phyloP scores from a whole-genome alignment of 495 filamentous ascomycete species.

The Penicillium psychrofluorescens region DNA sequence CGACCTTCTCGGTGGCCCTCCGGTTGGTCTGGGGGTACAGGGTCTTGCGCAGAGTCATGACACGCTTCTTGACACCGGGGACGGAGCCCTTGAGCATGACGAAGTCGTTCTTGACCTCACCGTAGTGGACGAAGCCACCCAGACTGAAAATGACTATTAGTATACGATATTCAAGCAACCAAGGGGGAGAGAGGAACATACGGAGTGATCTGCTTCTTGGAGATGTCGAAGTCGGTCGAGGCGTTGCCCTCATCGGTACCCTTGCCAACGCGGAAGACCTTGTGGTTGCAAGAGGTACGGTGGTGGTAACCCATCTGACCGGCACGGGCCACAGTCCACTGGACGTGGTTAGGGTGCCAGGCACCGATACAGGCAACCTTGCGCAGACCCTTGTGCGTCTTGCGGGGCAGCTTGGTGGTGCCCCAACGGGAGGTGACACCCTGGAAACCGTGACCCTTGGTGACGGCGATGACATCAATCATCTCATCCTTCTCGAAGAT shows the following conservation, averaged over 20 bases:
- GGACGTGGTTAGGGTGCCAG: constrained; percentile 99
- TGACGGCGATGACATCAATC: constrained; percentile 99
- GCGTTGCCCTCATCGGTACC: constrained; percentile 82
- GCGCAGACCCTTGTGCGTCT: constrained; percentile 99
- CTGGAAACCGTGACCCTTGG: constrained; percentile 97
- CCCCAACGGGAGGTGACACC: constrained; percentile 99
- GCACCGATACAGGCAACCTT: constrained; percentile 99
- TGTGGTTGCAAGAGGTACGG: constrained; percentile 99
- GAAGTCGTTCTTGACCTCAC: constrained; percentile 99
- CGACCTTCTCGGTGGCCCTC: constrained; percentile 95
- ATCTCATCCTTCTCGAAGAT: constrained; percentile 99
- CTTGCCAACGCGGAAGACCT: constrained; percentile 98
- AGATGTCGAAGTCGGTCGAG: constrained; percentile 89
- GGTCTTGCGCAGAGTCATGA: constrained; percentile 98
- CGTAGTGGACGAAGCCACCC: constrained; percentile 98
- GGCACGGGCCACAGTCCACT: constrained; percentile 99
- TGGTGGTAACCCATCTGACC: constrained; percentile 99
- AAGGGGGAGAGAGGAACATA: constrained; percentile 48
- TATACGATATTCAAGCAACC: neutral
- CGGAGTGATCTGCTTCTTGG: constrained; percentile 99
- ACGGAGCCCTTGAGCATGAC: constrained; percentile 95
- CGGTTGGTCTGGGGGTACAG: constrained; percentile 96
- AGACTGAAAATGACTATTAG: constrained; percentile 53
- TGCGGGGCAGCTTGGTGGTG: constrained; percentile 99
- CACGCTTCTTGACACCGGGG: constrained; percentile 98